Evolutionary conservation across 768 basidiomycete genomes (phyloP).

Genomic region (Trametes villosa): DNA sequence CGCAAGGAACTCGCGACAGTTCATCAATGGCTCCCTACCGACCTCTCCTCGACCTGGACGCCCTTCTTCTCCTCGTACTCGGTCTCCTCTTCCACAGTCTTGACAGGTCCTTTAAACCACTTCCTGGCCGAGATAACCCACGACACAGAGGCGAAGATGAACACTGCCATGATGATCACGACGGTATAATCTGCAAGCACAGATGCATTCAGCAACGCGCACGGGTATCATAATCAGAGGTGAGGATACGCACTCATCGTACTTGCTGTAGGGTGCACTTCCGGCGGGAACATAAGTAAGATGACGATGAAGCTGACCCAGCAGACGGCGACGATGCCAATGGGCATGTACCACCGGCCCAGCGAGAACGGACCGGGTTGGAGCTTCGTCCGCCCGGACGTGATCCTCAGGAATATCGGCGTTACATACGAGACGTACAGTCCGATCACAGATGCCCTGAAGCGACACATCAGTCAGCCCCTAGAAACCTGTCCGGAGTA

Average conservation of each 20-base stretch:
- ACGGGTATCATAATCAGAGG: not conserved
- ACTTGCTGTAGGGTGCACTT: constrained; percentile 42
- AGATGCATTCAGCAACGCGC: not conserved
- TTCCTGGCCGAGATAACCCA: constrained; percentile 71
- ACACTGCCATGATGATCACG: constrained; percentile 66
- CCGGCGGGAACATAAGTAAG: constrained; percentile 60
- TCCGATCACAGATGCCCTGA: constrained; percentile 71
- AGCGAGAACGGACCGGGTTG: constrained; percentile 63
- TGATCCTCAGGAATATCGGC: constrained; percentile 73
- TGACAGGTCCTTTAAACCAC: constrained; percentile 73
- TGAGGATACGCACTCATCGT: constrained; percentile 57
- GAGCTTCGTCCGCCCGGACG: constrained; percentile 63
- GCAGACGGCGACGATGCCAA: constrained; percentile 62
- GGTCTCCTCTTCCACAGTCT: constrained; percentile 38
- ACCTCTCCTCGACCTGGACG: constrained; percentile 7
- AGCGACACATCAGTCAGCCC: not conserved
- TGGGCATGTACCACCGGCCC: constrained; percentile 61
- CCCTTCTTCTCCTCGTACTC: constrained; percentile 19
- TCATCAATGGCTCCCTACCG: constrained; percentile 1
- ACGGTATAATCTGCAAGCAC: constrained; percentile 63
- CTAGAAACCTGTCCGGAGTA: not conserved
- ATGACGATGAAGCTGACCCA: constrained; percentile 70
- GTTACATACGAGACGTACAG: constrained; percentile 69
- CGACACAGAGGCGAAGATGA: constrained; percentile 63
- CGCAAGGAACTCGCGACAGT: not conserved